Conservation (phyloP, 345 rosid species). For the Dimocarpus longan region DNA sequence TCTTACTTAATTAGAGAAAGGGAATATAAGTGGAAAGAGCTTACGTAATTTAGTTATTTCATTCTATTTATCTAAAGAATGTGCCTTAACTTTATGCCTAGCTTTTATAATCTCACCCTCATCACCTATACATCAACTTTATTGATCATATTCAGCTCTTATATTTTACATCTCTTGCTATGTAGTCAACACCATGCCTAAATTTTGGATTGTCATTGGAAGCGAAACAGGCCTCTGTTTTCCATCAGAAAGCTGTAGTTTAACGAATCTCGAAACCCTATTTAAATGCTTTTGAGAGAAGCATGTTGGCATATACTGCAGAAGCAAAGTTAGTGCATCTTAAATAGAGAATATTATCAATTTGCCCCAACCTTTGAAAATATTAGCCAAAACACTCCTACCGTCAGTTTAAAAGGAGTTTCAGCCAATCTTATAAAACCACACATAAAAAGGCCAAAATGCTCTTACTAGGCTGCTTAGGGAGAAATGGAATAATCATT, state of each 20-base stretch:
- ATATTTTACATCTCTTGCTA: slow-evolving; percentile 17
- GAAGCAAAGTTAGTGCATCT: background rate
- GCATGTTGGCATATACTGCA: slow-evolving; percentile 20
- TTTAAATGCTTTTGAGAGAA: too few relatives aligned
- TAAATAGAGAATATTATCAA: background rate
- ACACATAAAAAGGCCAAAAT: too few relatives aligned
- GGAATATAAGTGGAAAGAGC: slow-evolving; percentile 16
- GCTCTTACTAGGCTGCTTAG: too few relatives aligned
- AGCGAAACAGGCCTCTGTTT: too few relatives aligned
- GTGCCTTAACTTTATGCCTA: background rate
- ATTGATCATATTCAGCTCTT: slow-evolving; percentile 8
- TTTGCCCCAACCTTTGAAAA: too few relatives aligned
- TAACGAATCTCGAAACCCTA: too few relatives aligned
- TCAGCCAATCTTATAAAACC: too few relatives aligned
- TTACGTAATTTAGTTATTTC: slow-evolving; percentile 18
- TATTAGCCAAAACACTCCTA: too few relatives aligned
- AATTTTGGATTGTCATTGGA: background rate
- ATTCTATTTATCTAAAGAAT: background rate
- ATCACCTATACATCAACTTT: background rate
- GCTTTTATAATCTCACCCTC: background rate
- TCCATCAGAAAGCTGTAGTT: too few relatives aligned
- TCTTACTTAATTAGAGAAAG: background rate
- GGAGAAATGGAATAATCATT: too few relatives aligned
- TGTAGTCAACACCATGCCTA: background rate
- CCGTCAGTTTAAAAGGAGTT: slow-evolving; percentile 5